A percentile compares a stretch with the other conserved stretches of the same genome.
These are phyloP conservation scores for Elongisporangium senticosum DNA, from an alignment of 352 stramenopile genomes.

Conservation along the genomic window DNA sequence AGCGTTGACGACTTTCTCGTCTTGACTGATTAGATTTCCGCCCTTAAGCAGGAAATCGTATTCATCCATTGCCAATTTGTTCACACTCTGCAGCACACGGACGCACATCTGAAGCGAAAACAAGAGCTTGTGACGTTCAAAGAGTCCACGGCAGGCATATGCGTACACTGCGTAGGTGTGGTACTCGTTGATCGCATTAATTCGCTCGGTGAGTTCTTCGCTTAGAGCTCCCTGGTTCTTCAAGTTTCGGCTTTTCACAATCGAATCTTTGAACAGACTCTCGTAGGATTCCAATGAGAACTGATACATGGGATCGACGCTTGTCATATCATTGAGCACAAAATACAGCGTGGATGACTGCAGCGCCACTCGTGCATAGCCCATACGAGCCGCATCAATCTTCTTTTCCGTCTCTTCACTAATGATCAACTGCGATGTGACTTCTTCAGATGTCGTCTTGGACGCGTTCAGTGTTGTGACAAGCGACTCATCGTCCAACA, in stretches of 20 bases:
- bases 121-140: conserved; percentile 95
- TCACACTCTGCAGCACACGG: conserved; percentile 86
- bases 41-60: conserved; percentile 95
- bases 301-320: conserved; percentile 97
- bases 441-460: conserved; percentile 93
- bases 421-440: conserved; percentile 90
- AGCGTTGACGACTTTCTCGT: conserved; percentile 78
- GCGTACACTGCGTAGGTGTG: conserved; percentile 95
- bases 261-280: conserved; percentile 92
- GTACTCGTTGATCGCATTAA: conserved; percentile 93
- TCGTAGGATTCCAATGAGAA: conserved; percentile 95
- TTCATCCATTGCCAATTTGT: conserved; percentile 90
- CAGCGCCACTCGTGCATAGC: conserved; percentile 88
- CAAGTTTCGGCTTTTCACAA: conserved; percentile 80
- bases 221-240: conserved; percentile 76
- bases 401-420: conserved; percentile 94
- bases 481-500: conserved; percentile 93
- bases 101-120: conserved; percentile 95
- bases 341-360: conserved; percentile 96
- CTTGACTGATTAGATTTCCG: conserved; percentile 51
- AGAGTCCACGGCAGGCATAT: conserved; percentile 93
- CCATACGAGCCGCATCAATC: conserved; percentile 92
- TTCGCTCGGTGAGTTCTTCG: conserved; percentile 81
- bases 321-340: conserved; percentile 93
- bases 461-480: conserved; percentile 94